Evolutionary conservation across 306 rosid species (phyloP), one percentile per base, ranked within the genome.

Genomic region (Alnus rubra): DNA sequence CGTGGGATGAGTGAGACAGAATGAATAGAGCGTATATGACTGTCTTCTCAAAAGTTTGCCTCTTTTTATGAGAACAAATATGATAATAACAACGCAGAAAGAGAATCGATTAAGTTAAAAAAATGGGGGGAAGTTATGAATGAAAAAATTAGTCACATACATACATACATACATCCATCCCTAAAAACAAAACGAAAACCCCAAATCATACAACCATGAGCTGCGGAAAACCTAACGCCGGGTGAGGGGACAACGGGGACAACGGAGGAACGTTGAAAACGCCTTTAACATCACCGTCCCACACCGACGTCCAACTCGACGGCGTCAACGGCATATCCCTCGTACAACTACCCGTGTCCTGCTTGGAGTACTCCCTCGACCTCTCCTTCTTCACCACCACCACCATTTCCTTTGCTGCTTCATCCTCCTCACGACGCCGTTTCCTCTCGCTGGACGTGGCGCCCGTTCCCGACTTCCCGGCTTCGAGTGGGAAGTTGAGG

Each of bases 241-340:
- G 93, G 30, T 84, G 90, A 0, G 97, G 92, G 45, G 98, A 91
- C 83, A 96, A 89, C 87, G 99, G 98, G 35, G 97, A 95, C 67
- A 90, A 73, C 81, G 90, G 92, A 50, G 98, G 95, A 1, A 91
- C 85, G 56, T 14, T 86, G 68, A 91, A 89, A 2, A 88, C 13
- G 18, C 91, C 97, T n/a, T 82, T 89, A 2, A 80, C 71, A 35
- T 92, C 96, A 10, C 60, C 15, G 39, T 95, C 97, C 96, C 92
- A 67, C 9, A 84, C 74, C 74, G 85, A 83, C 47, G 77, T 85
- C 96, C 97, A 92, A 73, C 49, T 63, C 3, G 98, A 91, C 90
- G 98, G 98, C 84, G 98, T 92, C 74, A 92, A 79, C 74, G 97
- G 97, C 72, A 75, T 71, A 53, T 89, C 93, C 54, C n/a, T 81